phyloP scores from a whole-genome alignment of 495 filamentous ascomycete genomes.

The Halenospora varia region DNA sequence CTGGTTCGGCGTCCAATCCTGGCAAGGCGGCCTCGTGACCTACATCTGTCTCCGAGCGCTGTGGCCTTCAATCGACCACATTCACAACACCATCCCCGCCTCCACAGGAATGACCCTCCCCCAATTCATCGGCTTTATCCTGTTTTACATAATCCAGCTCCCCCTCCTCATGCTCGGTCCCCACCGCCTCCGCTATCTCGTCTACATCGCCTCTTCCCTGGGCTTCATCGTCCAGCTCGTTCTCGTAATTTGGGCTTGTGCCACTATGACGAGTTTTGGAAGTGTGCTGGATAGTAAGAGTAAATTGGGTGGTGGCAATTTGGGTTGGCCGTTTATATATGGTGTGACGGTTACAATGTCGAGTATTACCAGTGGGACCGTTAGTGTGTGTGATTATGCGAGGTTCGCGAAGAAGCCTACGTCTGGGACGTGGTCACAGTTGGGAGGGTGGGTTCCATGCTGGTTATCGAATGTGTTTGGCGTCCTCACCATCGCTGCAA shows the following conservation, averaged over 20 bases:
- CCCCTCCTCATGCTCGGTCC: not conserved
- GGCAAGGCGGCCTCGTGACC: constrained; percentile 3
- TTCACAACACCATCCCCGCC: constrained; percentile 30
- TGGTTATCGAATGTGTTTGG: too few relatives aligned
- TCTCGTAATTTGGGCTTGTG: not conserved
- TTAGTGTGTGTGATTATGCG: not conserved
- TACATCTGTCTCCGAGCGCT: constrained; percentile 26
- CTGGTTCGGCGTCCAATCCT: constrained; percentile 4
- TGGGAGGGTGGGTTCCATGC: too few relatives aligned
- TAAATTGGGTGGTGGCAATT: too few relatives aligned
- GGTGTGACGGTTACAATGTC: not conserved
- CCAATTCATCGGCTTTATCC: constrained; percentile 29
- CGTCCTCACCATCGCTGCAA: too few relatives aligned
- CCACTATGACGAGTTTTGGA: not conserved
- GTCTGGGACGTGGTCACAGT: not conserved
- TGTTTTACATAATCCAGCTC: constrained; percentile 24
- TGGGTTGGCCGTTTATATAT: too few relatives aligned
- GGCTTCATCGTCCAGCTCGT: not conserved
- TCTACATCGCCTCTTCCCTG: not conserved
- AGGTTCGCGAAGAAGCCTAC: not conserved
- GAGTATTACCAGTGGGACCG: not conserved
- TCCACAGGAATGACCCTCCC: constrained; percentile 26
- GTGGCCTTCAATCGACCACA: constrained; percentile 27
- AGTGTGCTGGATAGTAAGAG: too few relatives aligned
- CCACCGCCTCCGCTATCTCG: not conserved